Percentiles rank a stretch among this genome's conserved stretches.
Evolutionary conservation across 192 early-diverging fungal genomes (phyloP).

Genomic region (Lobosporangium transversale): DNA sequence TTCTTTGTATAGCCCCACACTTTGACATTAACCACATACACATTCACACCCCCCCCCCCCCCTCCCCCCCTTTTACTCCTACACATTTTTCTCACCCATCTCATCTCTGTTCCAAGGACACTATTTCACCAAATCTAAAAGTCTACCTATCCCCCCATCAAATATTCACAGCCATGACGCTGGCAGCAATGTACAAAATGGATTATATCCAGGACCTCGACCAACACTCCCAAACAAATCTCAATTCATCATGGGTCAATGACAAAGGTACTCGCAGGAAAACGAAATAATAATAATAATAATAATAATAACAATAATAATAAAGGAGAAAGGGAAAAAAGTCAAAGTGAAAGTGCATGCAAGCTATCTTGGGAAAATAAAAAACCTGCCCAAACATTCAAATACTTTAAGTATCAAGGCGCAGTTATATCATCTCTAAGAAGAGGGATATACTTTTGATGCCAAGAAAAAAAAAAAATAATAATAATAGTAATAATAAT

Average conservation of each 20-base stretch:
- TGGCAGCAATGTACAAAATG: conserved; percentile 47
- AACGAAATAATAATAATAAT: no score
- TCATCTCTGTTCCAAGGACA: not conserved
- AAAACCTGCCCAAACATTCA: not conserved
- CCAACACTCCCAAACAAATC: conserved; percentile 63
- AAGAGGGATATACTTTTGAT: no score
- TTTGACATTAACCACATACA: no score
- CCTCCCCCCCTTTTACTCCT: not conserved
- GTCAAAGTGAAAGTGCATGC: no score
- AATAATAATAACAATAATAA: not conserved
- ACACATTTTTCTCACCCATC: not conserved
- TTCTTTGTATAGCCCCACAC: no score
- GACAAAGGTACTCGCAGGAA: conserved; percentile 56
- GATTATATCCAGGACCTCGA: conserved; percentile 56
- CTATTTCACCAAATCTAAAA: not conserved
- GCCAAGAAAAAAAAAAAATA: not conserved
- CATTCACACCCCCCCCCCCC: not conserved
- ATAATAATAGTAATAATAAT: no score
- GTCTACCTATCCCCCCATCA: not conserved
- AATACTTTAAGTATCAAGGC: not conserved
- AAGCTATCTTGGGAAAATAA: no score
- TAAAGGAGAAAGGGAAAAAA: not conserved
- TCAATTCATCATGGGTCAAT: conserved; percentile 70
- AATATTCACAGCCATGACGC: conserved; percentile 23
- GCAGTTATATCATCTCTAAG: not conserved